Conservation (phyloP, 1,284 basidiomycete genomes). For the Spongiforma sp. region DNA sequence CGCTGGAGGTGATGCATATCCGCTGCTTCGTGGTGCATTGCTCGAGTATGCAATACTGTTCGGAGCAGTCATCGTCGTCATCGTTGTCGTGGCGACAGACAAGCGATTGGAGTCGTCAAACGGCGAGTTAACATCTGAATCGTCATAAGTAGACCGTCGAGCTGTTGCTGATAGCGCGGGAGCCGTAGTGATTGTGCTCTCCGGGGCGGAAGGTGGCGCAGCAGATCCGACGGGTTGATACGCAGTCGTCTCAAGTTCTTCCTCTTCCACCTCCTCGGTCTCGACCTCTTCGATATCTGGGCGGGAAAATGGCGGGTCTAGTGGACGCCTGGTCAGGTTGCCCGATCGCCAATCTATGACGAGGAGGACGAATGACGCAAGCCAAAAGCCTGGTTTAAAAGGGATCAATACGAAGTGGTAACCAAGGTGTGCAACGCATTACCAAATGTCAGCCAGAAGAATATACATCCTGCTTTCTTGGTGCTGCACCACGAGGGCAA, state of each 20-base stretch:
- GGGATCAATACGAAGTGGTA: slow-evolving; percentile 4
- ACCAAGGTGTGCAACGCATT: slow-evolving; percentile 15
- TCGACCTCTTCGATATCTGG: slow-evolving; percentile 48
- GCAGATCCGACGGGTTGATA: slow-evolving; percentile 42
- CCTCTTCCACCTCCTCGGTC: slow-evolving; percentile 49
- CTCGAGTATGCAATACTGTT: slow-evolving; percentile 42
- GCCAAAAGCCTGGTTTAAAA: slow-evolving; percentile 62
- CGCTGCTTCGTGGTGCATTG: slow-evolving; percentile 29
- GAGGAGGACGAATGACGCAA: slow-evolving; percentile 62
- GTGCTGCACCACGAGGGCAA: slow-evolving; percentile 85
- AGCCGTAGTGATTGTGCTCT: slow-evolving; percentile 33
- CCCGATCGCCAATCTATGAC: slow-evolving; percentile 78
- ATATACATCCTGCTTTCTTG: slow-evolving; percentile 86
- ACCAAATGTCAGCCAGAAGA: slow-evolving; percentile 88
- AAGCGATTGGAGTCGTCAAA: slow-evolving; percentile 61
- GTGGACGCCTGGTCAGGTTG: slow-evolving; percentile 52
- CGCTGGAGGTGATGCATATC: slow-evolving; percentile 35
- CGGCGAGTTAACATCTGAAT: slow-evolving; percentile 49
- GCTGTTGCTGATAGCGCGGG: slow-evolving; percentile 39
- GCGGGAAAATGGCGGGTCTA: slow-evolving; percentile 73
- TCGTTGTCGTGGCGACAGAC: slow-evolving; percentile 39
- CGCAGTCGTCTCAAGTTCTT: slow-evolving; percentile 52
- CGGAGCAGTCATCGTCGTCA: slow-evolving; percentile 37
- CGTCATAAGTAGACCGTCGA: slow-evolving; percentile 41
- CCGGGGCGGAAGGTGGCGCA: slow-evolving; percentile 26